phyloP scores from a whole-genome alignment of 306 rosid genomes.

The Quercus dentata region DNA sequence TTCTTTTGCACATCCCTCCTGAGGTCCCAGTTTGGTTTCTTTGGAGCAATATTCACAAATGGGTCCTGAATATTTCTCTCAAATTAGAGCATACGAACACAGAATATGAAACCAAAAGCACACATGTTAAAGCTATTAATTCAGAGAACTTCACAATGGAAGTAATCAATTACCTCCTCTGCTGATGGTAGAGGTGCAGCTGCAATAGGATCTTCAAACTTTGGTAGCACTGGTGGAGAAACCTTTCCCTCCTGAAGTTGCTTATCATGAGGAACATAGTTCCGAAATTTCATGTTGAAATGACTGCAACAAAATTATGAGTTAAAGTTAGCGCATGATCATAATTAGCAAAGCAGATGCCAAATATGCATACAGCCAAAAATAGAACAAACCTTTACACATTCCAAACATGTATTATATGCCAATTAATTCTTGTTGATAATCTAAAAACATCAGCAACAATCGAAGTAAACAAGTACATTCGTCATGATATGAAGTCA shows the following conservation, averaged over 20 bases:
- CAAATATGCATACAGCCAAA: neutral
- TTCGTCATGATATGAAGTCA: neutral
- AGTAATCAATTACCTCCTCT: constrained; percentile 38
- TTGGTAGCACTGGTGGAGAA: constrained; percentile 73
- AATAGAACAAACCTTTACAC: neutral
- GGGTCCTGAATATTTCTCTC: constrained; percentile 60
- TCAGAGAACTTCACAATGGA: neutral
- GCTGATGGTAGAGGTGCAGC: constrained; percentile 50
- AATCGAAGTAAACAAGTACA: neutral
- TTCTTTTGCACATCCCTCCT: constrained; percentile 95
- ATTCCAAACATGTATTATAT: neutral
- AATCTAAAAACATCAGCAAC: neutral
- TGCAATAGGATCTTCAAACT: constrained; percentile 86
- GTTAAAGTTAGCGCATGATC: neutral
- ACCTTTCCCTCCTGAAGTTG: constrained; percentile 83
- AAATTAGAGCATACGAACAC: neutral
- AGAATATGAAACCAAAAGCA: neutral
- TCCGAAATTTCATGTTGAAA: constrained; percentile 74
- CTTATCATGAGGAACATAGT: constrained; percentile 92
- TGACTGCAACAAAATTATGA: constrained; percentile 33
- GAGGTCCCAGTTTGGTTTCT: constrained; percentile 97
- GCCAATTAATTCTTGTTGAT: neutral
- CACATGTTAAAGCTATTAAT: neutral
- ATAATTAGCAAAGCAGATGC: neutral
- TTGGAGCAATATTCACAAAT: constrained; percentile 91